Evolutionary conservation across 108 stramenopile genomes (phyloP).

Genomic region (Bacterosira constricta): DNA sequence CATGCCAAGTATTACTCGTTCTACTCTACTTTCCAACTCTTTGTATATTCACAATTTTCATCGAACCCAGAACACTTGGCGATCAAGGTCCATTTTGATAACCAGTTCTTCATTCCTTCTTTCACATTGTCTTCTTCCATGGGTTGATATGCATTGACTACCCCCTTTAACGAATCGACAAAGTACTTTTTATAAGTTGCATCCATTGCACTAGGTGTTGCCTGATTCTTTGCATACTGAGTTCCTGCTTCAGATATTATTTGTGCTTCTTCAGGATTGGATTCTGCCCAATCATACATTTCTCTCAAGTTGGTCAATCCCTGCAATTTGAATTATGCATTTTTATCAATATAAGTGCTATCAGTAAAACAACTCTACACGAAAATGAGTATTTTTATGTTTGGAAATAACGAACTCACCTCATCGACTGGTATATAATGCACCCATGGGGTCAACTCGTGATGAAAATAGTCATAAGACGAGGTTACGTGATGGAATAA

Average conservation of each 20-base stretch:
- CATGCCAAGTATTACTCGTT: no score
- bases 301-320: constrained; percentile 9
- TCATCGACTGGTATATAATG: constrained; percentile 17
- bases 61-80: not conserved
- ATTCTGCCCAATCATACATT: constrained; percentile 28
- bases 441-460: constrained; percentile 15
- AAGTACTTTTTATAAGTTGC: constrained; percentile 1
- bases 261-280: constrained; percentile 3
- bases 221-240: not conserved
- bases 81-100: not conserved
- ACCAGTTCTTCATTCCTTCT: not conserved
- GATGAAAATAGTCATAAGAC: constrained; percentile 20
- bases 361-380: no score
- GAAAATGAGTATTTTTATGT: no score
- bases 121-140: not conserved
- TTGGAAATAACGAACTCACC: no score
- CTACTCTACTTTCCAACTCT: constrained; percentile 3
- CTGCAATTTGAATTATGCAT: no score
- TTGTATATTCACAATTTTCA: not conserved
- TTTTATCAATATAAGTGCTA: not conserved
- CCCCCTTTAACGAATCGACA: not conserved
- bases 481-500: constrained; percentile 23
- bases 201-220: not conserved
- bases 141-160: constrained; percentile 12
- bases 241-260: constrained; percentile 3